A percentile compares a stretch with the other conserved stretches of the same genome.
phyloP scores from a whole-genome alignment of 2,329 filamentous ascomycete genomes.

The Ascochyta fabae region DNA sequence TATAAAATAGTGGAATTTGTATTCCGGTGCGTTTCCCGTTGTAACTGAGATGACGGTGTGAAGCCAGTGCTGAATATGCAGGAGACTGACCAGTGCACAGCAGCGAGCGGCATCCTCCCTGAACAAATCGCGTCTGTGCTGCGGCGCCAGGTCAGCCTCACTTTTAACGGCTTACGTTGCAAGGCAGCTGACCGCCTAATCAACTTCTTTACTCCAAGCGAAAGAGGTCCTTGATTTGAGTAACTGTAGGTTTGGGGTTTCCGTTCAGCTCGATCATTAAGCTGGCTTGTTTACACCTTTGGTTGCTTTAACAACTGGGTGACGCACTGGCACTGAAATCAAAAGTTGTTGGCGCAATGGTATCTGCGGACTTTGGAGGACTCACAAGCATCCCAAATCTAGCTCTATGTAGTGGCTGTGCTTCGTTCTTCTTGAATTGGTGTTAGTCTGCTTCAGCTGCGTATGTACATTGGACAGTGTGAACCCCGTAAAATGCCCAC shows the following conservation, averaged over 20 bases:
- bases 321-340: not conserved
- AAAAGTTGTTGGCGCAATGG: not conserved
- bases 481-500: too few relatives aligned
- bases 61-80: not conserved
- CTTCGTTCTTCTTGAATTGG: not conserved
- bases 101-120: not conserved
- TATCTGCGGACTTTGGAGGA: not conserved
- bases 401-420: not conserved
- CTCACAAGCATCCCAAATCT: not conserved
- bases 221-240: not conserved
- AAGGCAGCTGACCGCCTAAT: not conserved
- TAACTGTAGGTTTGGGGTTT: not conserved
- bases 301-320: not conserved
- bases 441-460: not conserved
- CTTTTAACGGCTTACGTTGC: not conserved
- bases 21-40: not conserved
- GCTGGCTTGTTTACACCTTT: not conserved
- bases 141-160: conserved; percentile 8
- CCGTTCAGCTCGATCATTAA: not conserved
- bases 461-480: too few relatives aligned
- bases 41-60: not conserved
- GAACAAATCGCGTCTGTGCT: conserved; percentile 2
- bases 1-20: not conserved
- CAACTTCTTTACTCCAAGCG: not conserved
- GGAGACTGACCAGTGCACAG: conserved; percentile 21